Evolutionary conservation across 495 filamentous ascomycete genomes (phyloP), one percentile per base, ranked within the genome.

Genomic region (Hypoxylon subgilvum): DNA sequence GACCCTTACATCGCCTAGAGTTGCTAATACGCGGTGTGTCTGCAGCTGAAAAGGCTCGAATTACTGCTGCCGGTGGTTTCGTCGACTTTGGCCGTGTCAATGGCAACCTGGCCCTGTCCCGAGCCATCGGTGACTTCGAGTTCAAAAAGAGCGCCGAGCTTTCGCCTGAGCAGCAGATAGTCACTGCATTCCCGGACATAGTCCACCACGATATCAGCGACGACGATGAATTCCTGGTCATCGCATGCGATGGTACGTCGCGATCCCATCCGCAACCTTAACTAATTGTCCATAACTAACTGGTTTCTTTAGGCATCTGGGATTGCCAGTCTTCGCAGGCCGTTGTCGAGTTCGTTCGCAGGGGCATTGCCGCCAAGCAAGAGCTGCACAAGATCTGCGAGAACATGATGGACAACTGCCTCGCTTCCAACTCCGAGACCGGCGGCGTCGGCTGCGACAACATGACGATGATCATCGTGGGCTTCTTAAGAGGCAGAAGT

Each of bases 381-480:
- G 87, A 92, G 23, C 83, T 98, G 14, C 84, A 89, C 41, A 86
- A 87, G 67, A 97, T 98, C 66, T 96, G 92, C 74, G 94, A 98
- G 79, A 98, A 98, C 78, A 95, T 98, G 91, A 98, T 98, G 94
- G 92, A 97, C 78, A 98, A 97, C 76, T 98, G 94, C 71, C 82
- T 97, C 48, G 90, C 94, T 22, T 92, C 91, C 44, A 97, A 94
- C 80, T 94, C 92, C 65, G 95, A 98, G 74, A 97, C 94, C 34
- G 94, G 94, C 25, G 94, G 94, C 36, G 94, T 98, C 41, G 94
- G 94, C 57, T 98, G 94, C 75, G 94, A 98, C 76, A 98, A 98
- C 79, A 98, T 98, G 94, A 98, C 94, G 61, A 96, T 97, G 89
- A 81, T 87, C 65, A 78, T 98, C 61, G 79, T 98, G 69, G 94